A percentile compares a stretch with the other conserved stretches of the same genome.
These are phyloP conservation scores for Aurinia saxatilis DNA, from an alignment of 345 rosid genomes.

Conservation along the genomic window DNA sequence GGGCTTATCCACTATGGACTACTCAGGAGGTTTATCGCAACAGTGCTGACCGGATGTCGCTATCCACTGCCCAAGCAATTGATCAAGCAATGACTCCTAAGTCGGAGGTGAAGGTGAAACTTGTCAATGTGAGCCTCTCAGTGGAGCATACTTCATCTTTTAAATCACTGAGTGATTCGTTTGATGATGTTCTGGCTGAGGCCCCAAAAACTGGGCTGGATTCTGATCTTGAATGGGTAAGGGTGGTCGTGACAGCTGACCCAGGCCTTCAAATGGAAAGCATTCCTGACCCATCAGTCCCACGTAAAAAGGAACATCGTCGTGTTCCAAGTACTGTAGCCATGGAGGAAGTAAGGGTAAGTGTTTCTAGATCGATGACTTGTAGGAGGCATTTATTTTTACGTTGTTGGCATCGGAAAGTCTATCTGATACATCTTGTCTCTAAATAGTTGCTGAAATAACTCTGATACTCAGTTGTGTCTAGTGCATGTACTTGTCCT, in stretches of 20 bases:
- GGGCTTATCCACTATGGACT: constrained; percentile 99
- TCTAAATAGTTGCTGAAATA: too few species aligned
- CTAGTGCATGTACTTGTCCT: neutral
- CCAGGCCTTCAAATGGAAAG: constrained; percentile 66
- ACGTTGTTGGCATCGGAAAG: neutral
- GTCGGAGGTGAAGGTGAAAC: constrained; percentile 63
- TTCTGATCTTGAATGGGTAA: constrained; percentile 83
- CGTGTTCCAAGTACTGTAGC: constrained; percentile 99
- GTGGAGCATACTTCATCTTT: constrained; percentile 35
- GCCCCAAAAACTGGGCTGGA: constrained; percentile 20
- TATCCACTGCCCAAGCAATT: constrained; percentile 92
- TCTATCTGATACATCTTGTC: neutral
- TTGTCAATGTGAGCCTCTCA: constrained; percentile 59
- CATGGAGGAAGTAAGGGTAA: constrained; percentile 97
- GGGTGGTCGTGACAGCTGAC: constrained; percentile 84
- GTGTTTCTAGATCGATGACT: constrained; percentile 11
- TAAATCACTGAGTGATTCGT: constrained; percentile 21
- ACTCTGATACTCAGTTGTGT: constrained; percentile 1
- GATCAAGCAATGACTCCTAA: constrained; percentile 97
- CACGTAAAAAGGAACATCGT: constrained; percentile 87
- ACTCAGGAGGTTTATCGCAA: constrained; percentile 92
- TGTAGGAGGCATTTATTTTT: neutral
- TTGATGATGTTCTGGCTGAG: constrained; percentile 28
- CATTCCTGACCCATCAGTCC: constrained; percentile 53
- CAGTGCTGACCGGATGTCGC: constrained; percentile 94